Conservation (phyloP, 1,139 yeast genomes). For the Meyerozyma elateridarum region DNA sequence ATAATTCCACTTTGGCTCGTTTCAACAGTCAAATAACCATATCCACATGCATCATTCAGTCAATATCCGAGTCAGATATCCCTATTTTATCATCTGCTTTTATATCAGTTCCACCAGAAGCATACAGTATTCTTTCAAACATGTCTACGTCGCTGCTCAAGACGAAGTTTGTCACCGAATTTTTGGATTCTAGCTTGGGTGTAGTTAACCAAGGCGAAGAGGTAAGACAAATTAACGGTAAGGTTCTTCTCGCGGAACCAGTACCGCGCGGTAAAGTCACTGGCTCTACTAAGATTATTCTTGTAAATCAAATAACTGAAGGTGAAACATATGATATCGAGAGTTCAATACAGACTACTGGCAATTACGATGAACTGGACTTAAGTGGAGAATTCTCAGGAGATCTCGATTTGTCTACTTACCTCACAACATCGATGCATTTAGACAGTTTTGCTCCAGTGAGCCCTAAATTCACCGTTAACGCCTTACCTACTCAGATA, state of each 20-base stretch:
- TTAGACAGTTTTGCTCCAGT: slow-evolving; percentile 14
- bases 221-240: slow-evolving; percentile 43
- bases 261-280: slow-evolving; percentile 59
- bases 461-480: slow-evolving; percentile 18
- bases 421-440: slow-evolving; percentile 29
- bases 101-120: slow-evolving; percentile 41
- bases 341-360: not conserved
- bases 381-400: slow-evolving; percentile 6
- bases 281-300: slow-evolving; percentile 43
- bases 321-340: slow-evolving; percentile 7
- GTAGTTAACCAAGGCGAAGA: slow-evolving; percentile 31
- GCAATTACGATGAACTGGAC: slow-evolving; percentile 9
- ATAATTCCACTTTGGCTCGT: slow-evolving; percentile 29
- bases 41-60: slow-evolving; percentile 27
- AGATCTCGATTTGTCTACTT: slow-evolving; percentile 33
- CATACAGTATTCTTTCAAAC: slow-evolving; percentile 34
- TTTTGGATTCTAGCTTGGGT: slow-evolving; percentile 24
- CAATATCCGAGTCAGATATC: slow-evolving; percentile 23
- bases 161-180: slow-evolving; percentile 24
- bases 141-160: slow-evolving; percentile 24
- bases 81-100: slow-evolving; percentile 30
- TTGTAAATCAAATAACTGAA: slow-evolving; percentile 37
- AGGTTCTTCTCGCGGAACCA: slow-evolving; percentile 64
- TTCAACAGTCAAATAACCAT: slow-evolving; percentile 30
- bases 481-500: slow-evolving; percentile 23